phyloP scores from a whole-genome alignment of 306 rosid species.

The Prunus armeniaca region DNA sequence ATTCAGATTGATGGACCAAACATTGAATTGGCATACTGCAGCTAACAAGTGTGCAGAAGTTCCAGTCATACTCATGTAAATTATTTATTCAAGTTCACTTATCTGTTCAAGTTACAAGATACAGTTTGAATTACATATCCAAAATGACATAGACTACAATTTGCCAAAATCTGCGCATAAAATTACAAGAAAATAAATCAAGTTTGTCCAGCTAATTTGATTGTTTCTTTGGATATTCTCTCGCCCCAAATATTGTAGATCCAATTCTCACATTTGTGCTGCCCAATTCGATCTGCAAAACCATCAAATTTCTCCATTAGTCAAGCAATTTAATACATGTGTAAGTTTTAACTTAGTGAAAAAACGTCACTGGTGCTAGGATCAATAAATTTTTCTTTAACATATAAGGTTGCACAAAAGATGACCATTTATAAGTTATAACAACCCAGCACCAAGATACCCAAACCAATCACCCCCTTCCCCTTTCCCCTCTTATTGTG shows the following conservation, averaged over 20 bases:
- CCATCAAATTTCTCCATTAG: neutral
- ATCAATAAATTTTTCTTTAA: too few relatives aligned
- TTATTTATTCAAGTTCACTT: slow-evolving; percentile 22
- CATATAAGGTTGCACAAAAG: neutral
- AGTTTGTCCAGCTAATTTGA: slow-evolving; percentile 9
- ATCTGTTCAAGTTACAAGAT: slow-evolving; percentile 17
- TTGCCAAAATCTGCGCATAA: neutral
- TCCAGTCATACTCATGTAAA: slow-evolving; percentile 4
- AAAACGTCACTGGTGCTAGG: neutral
- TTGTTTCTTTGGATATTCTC: slow-evolving; percentile 72
- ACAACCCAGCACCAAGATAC: too few relatives aligned
- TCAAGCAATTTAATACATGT: neutral
- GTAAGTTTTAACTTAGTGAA: neutral
- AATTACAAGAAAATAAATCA: neutral
- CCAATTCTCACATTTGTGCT: slow-evolving; percentile 93
- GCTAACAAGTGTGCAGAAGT: neutral
- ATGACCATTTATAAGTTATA: neutral
- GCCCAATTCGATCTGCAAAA: slow-evolving; percentile 87
- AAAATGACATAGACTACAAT: neutral
- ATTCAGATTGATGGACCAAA: neutral
- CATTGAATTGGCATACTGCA: too few relatives aligned
- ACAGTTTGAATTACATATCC: neutral
- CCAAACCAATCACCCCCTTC: neutral
- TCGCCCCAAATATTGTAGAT: slow-evolving; percentile 82
- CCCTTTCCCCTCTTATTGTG: neutral